Evolutionary conservation across 768 basidiomycete genomes (phyloP).

Genomic region (Mycena capillaripes): DNA sequence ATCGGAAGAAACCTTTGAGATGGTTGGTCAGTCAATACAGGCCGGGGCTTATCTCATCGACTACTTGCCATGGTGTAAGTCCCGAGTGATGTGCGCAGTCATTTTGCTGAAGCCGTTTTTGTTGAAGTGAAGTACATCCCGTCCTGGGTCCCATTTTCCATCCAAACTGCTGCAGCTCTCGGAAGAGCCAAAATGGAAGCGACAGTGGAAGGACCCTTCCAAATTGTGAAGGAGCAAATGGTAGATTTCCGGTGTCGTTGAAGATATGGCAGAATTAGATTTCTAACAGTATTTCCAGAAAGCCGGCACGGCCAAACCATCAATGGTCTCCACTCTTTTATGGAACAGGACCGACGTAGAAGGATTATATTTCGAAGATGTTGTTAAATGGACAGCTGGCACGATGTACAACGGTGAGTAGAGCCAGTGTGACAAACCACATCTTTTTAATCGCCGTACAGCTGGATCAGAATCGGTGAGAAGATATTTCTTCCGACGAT

Average conservation of each 20-base stretch:
- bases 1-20: neutral
- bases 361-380: conserved; percentile 1
- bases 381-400: conserved; percentile 12
- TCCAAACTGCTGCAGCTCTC: too few species aligned
- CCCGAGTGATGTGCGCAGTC: too few species aligned
- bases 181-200: conserved; percentile 10
- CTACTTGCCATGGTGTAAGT: conserved; percentile 11
- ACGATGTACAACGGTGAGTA: conserved; percentile 14
- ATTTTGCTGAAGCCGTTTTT: neutral
- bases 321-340: conserved; percentile 5
- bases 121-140: conserved; percentile 16
- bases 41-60: conserved; percentile 15
- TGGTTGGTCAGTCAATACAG: neutral
- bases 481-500: too few species aligned
- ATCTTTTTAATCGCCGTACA: too few species aligned
- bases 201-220: conserved; percentile 30
- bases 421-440: neutral
- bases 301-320: conserved; percentile 24
- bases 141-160: conserved; percentile 8
- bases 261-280: too few species aligned
- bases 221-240: conserved; percentile 31
- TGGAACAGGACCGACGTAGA: neutral
- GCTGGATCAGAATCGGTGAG: conserved; percentile 20
- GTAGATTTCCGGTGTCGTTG: too few species aligned
- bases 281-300: neutral